A percentile compares a stretch with the other conserved stretches of the same genome.
Conservation (phyloP, 2,329 filamentous ascomycete species). For the Hypoxylon sp. region DNA sequence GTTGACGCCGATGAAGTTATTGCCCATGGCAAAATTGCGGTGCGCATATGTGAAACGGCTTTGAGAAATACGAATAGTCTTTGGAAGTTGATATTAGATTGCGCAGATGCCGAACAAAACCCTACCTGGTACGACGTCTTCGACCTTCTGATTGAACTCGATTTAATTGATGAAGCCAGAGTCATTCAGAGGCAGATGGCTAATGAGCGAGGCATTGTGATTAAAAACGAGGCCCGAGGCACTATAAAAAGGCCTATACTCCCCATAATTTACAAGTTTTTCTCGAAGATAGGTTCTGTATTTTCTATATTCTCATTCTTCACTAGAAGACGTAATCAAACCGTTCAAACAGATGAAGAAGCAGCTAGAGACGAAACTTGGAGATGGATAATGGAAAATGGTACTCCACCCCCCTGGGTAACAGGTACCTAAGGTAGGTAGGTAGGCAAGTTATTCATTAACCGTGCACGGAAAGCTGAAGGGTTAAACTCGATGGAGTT, state of each 20-base stretch:
- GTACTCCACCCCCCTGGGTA: too few relatives aligned
- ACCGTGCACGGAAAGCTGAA: background rate
- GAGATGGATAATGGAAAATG: too few relatives aligned
- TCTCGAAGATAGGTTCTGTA: too few relatives aligned
- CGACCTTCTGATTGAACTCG: constrained; percentile 43
- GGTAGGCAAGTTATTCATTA: too few relatives aligned
- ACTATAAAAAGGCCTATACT: background rate
- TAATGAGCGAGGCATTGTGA: constrained; percentile 4
- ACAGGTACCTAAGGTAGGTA: too few relatives aligned
- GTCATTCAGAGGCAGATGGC: constrained; percentile 33
- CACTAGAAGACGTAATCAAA: too few relatives aligned
- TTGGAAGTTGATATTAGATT: constrained; percentile 35
- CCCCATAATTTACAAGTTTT: too few relatives aligned
- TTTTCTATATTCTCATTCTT: too few relatives aligned
- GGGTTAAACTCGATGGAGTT: background rate
- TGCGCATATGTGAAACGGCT: constrained; percentile 26
- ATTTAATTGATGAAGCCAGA: constrained; percentile 33
- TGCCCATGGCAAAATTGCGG: constrained; percentile 26
- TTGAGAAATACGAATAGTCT: constrained; percentile 27
- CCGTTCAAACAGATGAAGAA: too few relatives aligned
- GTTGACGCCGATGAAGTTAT: constrained; percentile 44
- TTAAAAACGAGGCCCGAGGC: background rate
- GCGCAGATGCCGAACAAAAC: constrained; percentile 23
- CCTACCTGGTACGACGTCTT: constrained; percentile 46
- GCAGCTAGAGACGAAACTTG: too few relatives aligned